phyloP scores from a whole-genome alignment of 2,329 filamentous ascomycete species.

The Xylaria multiplex region DNA sequence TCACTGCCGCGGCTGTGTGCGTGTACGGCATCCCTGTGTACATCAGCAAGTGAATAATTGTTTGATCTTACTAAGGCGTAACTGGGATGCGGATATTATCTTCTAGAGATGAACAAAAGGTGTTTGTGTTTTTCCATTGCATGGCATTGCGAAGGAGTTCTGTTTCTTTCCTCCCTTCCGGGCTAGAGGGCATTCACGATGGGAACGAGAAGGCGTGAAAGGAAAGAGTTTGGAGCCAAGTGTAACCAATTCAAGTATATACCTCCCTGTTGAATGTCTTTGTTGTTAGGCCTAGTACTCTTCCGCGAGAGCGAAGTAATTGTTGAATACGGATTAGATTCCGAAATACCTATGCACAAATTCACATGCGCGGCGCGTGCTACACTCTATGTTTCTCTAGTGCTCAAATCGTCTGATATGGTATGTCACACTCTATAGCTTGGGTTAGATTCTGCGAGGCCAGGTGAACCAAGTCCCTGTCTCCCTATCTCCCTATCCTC shows the following conservation, averaged over 20 bases:
- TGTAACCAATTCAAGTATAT: constrained; percentile 4
- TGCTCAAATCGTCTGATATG: background rate
- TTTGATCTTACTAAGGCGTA: background rate
- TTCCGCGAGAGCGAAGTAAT: background rate
- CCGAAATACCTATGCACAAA: background rate
- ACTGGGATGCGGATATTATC: background rate
- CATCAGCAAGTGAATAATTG: constrained; percentile 56
- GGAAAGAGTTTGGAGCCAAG: background rate
- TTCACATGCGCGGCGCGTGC: background rate
- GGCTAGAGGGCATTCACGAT: constrained; percentile 5
- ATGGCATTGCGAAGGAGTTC: constrained; percentile 30
- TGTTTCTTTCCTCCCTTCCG: background rate
- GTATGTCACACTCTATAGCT: background rate
- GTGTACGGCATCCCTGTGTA: constrained; percentile 96
- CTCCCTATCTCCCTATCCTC: background rate
- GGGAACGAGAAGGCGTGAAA: background rate
- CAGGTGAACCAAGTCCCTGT: background rate
- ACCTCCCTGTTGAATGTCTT: constrained; percentile 1
- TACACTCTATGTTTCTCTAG: background rate
- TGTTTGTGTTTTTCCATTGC: background rate
- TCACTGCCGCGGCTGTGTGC: constrained; percentile 93
- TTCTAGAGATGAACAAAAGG: background rate
- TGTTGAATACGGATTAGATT: constrained; percentile 17
- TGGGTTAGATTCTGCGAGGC: background rate
- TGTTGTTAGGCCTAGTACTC: constrained; percentile 3